A percentile compares a stretch with the other conserved stretches of the same genome.
These are phyloP conservation scores for Sugiyamaella xylanicola DNA, from an alignment of 1,139 yeast genomes.

Conservation along the genomic window DNA sequence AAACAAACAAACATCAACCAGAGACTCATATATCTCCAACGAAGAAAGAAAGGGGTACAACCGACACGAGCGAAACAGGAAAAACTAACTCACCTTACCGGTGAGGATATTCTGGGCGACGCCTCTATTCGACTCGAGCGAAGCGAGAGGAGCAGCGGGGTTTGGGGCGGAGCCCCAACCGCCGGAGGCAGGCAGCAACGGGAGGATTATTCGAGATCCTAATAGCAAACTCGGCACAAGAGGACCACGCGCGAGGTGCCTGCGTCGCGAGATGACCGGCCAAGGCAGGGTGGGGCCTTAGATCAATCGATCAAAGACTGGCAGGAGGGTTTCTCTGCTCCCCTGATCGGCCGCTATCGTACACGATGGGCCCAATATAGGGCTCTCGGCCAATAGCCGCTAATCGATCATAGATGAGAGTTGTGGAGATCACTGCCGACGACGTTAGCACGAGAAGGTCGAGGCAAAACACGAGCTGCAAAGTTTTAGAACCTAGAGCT, in stretches of 20 bases:
- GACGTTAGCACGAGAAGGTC: too few relatives aligned
- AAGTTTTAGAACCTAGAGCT: too few relatives aligned
- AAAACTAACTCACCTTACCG: neutral
- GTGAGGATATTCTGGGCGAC: too few relatives aligned
- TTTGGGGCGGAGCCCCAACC: neutral
- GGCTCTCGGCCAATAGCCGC: neutral
- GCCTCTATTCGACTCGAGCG: neutral
- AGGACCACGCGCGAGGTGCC: neutral
- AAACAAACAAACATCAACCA: too few relatives aligned
- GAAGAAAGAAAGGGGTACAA: neutral
- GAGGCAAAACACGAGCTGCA: neutral
- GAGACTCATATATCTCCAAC: too few relatives aligned
- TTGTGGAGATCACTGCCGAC: neutral
- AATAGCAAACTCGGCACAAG: too few relatives aligned
- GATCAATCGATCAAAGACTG: too few relatives aligned
- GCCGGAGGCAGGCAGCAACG: neutral
- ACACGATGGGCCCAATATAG: neutral
- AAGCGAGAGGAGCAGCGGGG: neutral
- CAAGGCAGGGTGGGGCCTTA: neutral
- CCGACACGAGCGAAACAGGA: neutral
- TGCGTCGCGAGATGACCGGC: neutral
- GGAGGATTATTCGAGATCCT: too few relatives aligned
- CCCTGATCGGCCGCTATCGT: neutral
- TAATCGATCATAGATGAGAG: neutral
- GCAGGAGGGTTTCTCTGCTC: too few relatives aligned